Evolutionary conservation across 176 grass and related monocot species (phyloP).

Genomic region (Hyparrhenia diplandra): DNA sequence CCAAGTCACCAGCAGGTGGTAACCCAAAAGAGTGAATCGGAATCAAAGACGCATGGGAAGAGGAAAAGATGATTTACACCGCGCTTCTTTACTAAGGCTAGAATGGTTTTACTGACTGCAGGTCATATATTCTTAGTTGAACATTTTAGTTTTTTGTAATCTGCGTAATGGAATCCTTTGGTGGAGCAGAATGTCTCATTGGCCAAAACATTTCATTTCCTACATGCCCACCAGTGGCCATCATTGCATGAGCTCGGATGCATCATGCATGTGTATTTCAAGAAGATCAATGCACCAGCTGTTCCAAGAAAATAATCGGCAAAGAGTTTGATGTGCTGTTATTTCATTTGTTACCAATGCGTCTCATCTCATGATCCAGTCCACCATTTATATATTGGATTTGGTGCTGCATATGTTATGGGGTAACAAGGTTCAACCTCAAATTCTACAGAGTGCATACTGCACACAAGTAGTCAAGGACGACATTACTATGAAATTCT

Average conservation of each 20-base stretch:
- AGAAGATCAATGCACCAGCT: background rate
- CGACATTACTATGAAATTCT: too few species aligned
- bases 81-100: background rate
- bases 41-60: conserved; percentile 43
- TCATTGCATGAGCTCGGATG: background rate
- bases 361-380: background rate
- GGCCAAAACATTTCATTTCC: background rate
- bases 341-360: background rate
- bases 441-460: too few species aligned
- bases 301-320: background rate
- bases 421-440: too few species aligned
- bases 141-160: conserved; percentile 13
- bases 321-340: background rate
- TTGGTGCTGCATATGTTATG: background rate
- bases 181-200: background rate
- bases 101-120: background rate
- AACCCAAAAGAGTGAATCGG: conserved; percentile 12
- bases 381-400: background rate
- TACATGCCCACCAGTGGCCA: background rate
- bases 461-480: too few species aligned
- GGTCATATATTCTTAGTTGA: background rate
- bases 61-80: conserved; percentile 47
- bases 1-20: conserved; percentile 32
- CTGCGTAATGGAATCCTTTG: background rate
- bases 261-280: background rate